Conservation (phyloP, 768 basidiomycete species). For the Tricholoma saponaceum region DNA sequence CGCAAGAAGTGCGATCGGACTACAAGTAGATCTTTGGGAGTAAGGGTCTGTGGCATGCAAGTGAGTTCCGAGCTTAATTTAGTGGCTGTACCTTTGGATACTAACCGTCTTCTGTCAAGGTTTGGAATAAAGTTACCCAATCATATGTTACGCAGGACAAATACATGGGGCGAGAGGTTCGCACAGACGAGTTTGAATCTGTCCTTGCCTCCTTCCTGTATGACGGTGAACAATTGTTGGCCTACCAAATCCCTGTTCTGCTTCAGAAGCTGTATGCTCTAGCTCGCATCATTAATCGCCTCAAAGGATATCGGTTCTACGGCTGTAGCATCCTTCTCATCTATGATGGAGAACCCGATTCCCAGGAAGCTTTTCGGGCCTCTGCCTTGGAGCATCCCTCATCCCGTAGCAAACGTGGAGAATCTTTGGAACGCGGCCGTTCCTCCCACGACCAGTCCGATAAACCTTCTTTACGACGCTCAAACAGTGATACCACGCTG, state of each 20-base stretch:
- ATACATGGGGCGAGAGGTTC: conserved; percentile 90
- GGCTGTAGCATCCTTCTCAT: conserved; percentile 95
- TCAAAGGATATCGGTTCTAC: conserved; percentile 97
- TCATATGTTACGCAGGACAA: conserved; percentile 94
- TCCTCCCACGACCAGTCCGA: conserved; percentile 40
- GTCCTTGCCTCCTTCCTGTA: conserved; percentile 81
- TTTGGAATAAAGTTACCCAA: conserved; percentile 85
- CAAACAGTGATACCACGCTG: conserved; percentile 78
- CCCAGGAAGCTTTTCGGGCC: conserved; percentile 70
- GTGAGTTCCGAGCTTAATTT: conserved; percentile 42
- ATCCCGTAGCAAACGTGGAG: conserved; percentile 69
- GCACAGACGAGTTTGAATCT: conserved; percentile 77
- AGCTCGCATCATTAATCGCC: conserved; percentile 81
- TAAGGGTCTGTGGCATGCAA: conserved; percentile 98
- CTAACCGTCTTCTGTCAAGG: conserved; percentile 41
- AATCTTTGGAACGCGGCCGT: conserved; percentile 63
- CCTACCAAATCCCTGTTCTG: conserved; percentile 88
- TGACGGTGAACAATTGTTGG: conserved; percentile 79
- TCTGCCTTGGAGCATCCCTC: conserved; percentile 62
- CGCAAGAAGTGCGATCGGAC: conserved; percentile 97
- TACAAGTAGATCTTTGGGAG: conserved; percentile 86
- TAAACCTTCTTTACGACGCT: conserved; percentile 56
- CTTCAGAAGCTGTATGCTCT: conserved; percentile 93
- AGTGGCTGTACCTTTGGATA: background rate
- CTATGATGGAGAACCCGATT: conserved; percentile 92